Base-by-base conservation (phyloP, 768 basidiomycete species). In the Butyriboletus loyo region DNA sequence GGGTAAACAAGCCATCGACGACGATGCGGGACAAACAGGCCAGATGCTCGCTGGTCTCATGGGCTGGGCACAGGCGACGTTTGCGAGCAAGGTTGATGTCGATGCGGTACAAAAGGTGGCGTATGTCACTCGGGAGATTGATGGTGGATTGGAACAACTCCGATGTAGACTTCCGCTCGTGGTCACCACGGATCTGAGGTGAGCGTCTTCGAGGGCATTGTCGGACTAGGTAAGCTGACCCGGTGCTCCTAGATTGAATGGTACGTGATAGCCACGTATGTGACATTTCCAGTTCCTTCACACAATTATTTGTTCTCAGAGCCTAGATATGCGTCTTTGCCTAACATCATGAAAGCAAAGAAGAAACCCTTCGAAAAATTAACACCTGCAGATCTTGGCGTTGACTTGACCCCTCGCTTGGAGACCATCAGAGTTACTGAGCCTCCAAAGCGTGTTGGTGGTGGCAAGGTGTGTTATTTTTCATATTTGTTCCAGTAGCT, bases 271-370 rank as follows among this genome's bases (percentile, higher is more conserved):
- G 40, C 7, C 10, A 46, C 8, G 25, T 44, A 17, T 5, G 32
- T 40, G 25, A 39, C 31, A 9, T 22, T 28, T 34, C 9, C 28
- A 4, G 38, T 38, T 34, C 21, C 21, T 31, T 52, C 14, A 46
- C 21, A 28, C n/a, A 37, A 24, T 14, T 13, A 10, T 53, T 46
- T 36, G 38, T 49, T 49, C 43, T 17, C 64, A 93, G 95, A 96
- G 70, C 96, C 96, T 0, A 87, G 96, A 60, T 99, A 97, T 65
- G 97, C 97, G 0, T 93, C 95, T n/a, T 70, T 99, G 54, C 92
- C 93, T 4, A 94, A 92, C 61, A 96, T 96, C 71, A 96, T 96
- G 92, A 95, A 96, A 72, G 97, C 97, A n/a, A 98, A 98, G 80
- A 99, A 98, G 81, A 99, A 99, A 75, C 86, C 89, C 14, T 72